Conservation (phyloP, 108 stramenopile species). For the Mediolabrus comicus region DNA sequence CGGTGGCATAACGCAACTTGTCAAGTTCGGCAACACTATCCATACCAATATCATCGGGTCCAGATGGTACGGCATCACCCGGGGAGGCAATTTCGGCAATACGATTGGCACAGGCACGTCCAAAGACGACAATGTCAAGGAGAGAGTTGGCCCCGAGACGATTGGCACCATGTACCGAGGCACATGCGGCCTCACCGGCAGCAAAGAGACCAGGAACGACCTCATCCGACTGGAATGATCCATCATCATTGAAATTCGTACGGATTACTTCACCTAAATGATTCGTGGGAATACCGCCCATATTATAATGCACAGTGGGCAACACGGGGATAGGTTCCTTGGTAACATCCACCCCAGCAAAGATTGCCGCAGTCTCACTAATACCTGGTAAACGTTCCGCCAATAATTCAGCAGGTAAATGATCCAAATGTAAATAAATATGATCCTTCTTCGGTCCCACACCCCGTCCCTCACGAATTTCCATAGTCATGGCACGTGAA, state of each 20-base stretch:
- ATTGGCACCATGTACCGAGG: slow-evolving; percentile 99
- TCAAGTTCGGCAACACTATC: slow-evolving; percentile 88
- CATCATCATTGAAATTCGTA: slow-evolving; percentile 76
- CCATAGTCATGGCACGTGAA: slow-evolving; percentile 99
- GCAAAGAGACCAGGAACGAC: slow-evolving; percentile 98
- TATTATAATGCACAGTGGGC: slow-evolving; percentile 94
- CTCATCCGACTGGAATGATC: slow-evolving; percentile 60
- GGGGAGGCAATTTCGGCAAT: slow-evolving; percentile 96
- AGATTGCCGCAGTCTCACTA: slow-evolving; percentile 97
- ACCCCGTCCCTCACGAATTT: slow-evolving; percentile 98
- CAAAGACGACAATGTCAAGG: slow-evolving; percentile 99
- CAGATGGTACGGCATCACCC: slow-evolving; percentile 75
- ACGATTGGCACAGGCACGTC: slow-evolving; percentile 94
- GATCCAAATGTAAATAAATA: slow-evolving; percentile 97
- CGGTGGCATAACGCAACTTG: slow-evolving; percentile 83
- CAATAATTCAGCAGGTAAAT: slow-evolving; percentile 95
- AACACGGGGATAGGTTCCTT: slow-evolving; percentile 99
- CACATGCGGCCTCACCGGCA: slow-evolving; percentile 97
- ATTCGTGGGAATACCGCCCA: slow-evolving; percentile 96
- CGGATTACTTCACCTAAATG: slow-evolving; percentile 94
- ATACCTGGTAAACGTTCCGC: slow-evolving; percentile 98
- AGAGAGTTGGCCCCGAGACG: slow-evolving; percentile 98
- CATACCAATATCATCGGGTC: slow-evolving; percentile 84
- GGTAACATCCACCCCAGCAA: slow-evolving; percentile 99
- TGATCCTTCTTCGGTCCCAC: slow-evolving; percentile 97